A percentile compares a stretch with the other conserved stretches of the same genome.
Conservation (phyloP, 2,329 filamentous ascomycete genomes). For the Phoma sp. region DNA sequence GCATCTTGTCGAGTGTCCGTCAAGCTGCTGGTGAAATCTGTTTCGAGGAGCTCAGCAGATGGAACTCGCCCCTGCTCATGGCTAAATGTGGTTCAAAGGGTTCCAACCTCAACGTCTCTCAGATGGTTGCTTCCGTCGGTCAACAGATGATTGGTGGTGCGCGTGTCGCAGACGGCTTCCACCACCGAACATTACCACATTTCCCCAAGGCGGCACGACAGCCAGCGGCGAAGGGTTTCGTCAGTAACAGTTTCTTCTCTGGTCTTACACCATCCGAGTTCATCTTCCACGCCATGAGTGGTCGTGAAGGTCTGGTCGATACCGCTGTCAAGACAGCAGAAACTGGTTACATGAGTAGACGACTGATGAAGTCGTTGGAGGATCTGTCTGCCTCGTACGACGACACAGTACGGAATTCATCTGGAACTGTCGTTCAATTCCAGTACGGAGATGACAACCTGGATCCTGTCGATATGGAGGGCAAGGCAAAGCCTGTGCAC, state of each 20-base stretch:
- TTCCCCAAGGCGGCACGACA: slow-evolving; percentile 93
- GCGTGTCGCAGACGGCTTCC: slow-evolving; percentile 94
- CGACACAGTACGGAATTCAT: slow-evolving; percentile 90
- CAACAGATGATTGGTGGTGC: slow-evolving; percentile 96
- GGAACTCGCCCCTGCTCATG: slow-evolving; percentile 96
- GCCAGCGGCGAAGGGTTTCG: slow-evolving; percentile 95
- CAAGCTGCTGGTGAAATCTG: slow-evolving; percentile 90
- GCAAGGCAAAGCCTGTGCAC: slow-evolving; percentile 87
- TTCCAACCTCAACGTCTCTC: slow-evolving; percentile 96
- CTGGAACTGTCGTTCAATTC: slow-evolving; percentile 90
- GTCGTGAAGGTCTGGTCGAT: slow-evolving; percentile 97
- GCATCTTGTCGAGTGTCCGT: slow-evolving; percentile 90
- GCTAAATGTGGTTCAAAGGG: slow-evolving; percentile 97
- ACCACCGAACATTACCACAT: slow-evolving; percentile 92
- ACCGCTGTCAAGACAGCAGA: slow-evolving; percentile 99
- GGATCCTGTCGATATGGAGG: slow-evolving; percentile 98
- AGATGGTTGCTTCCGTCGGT: slow-evolving; percentile 97
- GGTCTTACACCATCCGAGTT: slow-evolving; percentile 91
- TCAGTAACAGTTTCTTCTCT: slow-evolving; percentile 95
- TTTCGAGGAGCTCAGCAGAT: slow-evolving; percentile 85
- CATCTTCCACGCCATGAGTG: slow-evolving; percentile 97
- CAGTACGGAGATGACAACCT: slow-evolving; percentile 96
- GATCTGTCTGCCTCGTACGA: slow-evolving; percentile 95
- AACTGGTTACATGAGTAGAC: slow-evolving; percentile 98
- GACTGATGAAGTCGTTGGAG: slow-evolving; percentile 96